Base-by-base conservation (phyloP, 768 basidiomycete species). In the Hypsizygus marmoreus region DNA sequence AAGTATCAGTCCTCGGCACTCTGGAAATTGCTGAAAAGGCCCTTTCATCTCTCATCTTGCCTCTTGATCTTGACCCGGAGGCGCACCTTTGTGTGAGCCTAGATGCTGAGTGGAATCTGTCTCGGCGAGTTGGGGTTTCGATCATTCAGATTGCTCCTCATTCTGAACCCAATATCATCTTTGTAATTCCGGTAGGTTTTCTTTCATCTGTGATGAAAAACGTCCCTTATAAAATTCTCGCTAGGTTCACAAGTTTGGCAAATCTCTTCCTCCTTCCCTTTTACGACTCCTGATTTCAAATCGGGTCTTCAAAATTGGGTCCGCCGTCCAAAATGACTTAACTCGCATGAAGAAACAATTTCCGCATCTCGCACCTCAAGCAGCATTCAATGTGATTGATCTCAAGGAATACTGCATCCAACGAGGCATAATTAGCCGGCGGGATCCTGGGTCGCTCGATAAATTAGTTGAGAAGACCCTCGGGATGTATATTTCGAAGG, bases 351-450 rank as follows among this genome's bases (percentile, higher is more conserved):
- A 40, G 25, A 49, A 49, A 28, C 42, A 49, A 16, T 49, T 49
- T 14, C 23, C 23, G 3, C 35, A 49, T 11, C 48, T 49, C 16
- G 7, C 13, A 5, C 2, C 20, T 22, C 34, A 49, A 10, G 26
- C 9, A 3, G 31, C 25, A 5, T 49, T 44, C 14, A 49, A 23
- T 26, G 20, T 39, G 2, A 49, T 49, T 25, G 26, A 49, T 16
- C 37, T 49, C n/a, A 49, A 49, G 25, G 31, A 44, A 10, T 49
- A 39, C 17, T 49, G 48, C 28, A 25, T 47, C 14, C 22, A 40
- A 9, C 31, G 9, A 6, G 37, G 45, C 3, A 26, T 47, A 17
- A 40, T 47, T 38, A 13, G 5, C 14, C 24, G 26, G 11, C 17
- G 32, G 17, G 38, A 19, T 6, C 19, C 45, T 32, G 45, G 37